A percentile compares a stretch with the other conserved stretches of the same genome.
Conservation (phyloP, 768 basidiomycete species). For the Boletus reticuloceps region DNA sequence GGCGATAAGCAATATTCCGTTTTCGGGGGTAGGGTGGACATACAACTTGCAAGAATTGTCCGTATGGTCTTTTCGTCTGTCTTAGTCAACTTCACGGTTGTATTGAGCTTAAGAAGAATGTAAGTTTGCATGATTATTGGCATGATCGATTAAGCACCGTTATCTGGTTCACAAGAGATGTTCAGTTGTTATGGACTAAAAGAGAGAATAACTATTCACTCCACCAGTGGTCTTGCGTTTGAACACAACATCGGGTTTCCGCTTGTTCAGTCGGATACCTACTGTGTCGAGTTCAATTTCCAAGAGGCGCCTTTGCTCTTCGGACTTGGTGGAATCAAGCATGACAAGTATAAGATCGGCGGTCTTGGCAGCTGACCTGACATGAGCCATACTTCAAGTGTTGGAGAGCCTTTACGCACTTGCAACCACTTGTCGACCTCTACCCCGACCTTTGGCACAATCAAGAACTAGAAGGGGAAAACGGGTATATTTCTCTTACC, state of each 20-base stretch:
- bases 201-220: conserved; percentile 42
- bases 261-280: conserved; percentile 90
- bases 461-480: neutral
- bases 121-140: neutral
- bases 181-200: neutral
- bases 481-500: conserved; percentile 30
- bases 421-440: conserved; percentile 95
- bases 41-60: conserved; percentile 87
- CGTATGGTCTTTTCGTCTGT: conserved; percentile 95
- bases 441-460: conserved; percentile 60
- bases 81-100: conserved; percentile 89
- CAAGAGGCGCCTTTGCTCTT: conserved; percentile 83
- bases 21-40: conserved; percentile 21
- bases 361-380: conserved; percentile 67
- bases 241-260: conserved; percentile 91
- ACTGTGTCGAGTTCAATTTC: conserved; percentile 96
- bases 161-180: conserved; percentile 45
- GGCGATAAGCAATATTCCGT: conserved; percentile 4
- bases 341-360: conserved; percentile 92
- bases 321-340: conserved; percentile 90
- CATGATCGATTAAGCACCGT: conserved; percentile 44
- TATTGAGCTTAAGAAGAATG: conserved; percentile 56
- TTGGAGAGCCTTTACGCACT: conserved; percentile 42
- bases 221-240: conserved; percentile 92
- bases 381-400: conserved; percentile 5